Percentiles rank a stretch among this genome's conserved stretches.
Evolutionary conservation across 345 rosid genomes (phyloP).

Genomic region (Lepidium didymum): DNA sequence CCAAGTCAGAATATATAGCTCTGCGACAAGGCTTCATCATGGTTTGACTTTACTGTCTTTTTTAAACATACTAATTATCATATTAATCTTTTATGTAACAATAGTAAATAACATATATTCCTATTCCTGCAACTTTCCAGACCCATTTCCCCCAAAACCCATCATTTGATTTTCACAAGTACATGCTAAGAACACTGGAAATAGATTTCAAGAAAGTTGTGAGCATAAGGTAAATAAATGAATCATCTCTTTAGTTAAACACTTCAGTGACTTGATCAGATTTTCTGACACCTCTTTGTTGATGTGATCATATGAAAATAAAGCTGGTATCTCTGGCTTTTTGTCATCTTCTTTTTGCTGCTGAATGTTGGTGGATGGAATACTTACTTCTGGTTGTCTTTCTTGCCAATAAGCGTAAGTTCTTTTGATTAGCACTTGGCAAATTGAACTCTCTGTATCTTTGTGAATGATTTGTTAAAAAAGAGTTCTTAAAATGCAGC

Average conservation of each 20-base stretch:
- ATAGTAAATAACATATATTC: neutral
- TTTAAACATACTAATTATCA: neutral
- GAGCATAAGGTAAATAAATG: conserved; percentile 52
- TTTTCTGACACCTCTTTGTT: conserved; percentile 5
- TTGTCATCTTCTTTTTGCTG: conserved; percentile 67
- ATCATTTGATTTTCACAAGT: conserved; percentile 53
- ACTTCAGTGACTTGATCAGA: neutral
- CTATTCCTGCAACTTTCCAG: conserved; percentile 25
- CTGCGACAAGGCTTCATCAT: conserved; percentile 67
- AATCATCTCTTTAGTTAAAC: neutral
- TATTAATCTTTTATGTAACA: neutral
- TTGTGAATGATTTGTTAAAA: neutral
- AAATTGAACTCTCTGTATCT: neutral
- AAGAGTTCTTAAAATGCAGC: conserved; percentile 30
- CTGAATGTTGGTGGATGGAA: conserved; percentile 86
- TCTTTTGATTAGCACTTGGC: neutral
- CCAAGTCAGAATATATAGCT: conserved; percentile 64
- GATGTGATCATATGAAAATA: neutral
- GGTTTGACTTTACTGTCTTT: conserved; percentile 30
- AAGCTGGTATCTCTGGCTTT: conserved; percentile 92
- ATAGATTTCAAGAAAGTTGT: conserved; percentile 62
- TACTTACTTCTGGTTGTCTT: conserved; percentile 74
- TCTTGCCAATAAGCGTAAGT: conserved; percentile 79
- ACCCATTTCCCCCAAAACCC: conserved; percentile 29
- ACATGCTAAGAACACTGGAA: conserved; percentile 60